phyloP scores from a whole-genome alignment of 495 filamentous ascomycete species.

The Hamigera avellanea region DNA sequence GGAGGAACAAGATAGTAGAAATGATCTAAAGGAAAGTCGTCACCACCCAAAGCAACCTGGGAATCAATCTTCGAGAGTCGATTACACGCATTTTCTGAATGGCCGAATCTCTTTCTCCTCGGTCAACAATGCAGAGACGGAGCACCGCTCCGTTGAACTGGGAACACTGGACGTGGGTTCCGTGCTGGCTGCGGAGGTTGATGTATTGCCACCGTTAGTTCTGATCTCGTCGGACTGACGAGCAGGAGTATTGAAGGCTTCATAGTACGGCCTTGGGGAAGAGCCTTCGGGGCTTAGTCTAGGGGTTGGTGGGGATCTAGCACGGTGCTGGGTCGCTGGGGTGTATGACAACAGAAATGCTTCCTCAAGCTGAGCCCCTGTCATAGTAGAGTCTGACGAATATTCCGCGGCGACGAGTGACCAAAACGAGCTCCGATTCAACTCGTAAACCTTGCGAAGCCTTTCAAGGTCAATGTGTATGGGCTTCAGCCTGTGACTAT shows the following conservation, averaged over 20 bases:
- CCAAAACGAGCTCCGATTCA: constrained; percentile 63
- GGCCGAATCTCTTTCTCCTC: constrained; percentile 5
- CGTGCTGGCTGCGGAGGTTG: no score
- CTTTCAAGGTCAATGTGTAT: constrained; percentile 49
- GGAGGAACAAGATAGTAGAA: no score
- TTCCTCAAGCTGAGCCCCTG: constrained; percentile 53
- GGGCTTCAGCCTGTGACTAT: constrained; percentile 13
- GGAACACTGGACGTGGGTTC: neutral
- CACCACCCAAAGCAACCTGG: no score
- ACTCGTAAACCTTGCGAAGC: constrained; percentile 56
- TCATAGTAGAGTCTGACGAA: constrained; percentile 39
- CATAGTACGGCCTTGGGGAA: no score
- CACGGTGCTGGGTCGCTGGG: neutral
- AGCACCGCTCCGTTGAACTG: constrained; percentile 4
- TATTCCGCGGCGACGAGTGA: constrained; percentile 58
- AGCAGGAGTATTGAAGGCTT: no score
- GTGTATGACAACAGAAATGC: constrained; percentile 24
- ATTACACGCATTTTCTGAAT: neutral
- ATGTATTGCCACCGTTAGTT: no score
- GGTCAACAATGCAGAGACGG: constrained; percentile 5
- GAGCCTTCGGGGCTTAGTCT: constrained; percentile 2
- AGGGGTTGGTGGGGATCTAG: constrained; percentile 6
- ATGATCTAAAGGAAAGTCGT: no score
- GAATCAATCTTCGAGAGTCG: no score
- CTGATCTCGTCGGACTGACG: no score